Percentiles rank a stretch among this genome's conserved stretches.
Evolutionary conservation across 2,329 filamentous ascomycete genomes (phyloP).

Genomic region (Penicillium sp.): DNA sequence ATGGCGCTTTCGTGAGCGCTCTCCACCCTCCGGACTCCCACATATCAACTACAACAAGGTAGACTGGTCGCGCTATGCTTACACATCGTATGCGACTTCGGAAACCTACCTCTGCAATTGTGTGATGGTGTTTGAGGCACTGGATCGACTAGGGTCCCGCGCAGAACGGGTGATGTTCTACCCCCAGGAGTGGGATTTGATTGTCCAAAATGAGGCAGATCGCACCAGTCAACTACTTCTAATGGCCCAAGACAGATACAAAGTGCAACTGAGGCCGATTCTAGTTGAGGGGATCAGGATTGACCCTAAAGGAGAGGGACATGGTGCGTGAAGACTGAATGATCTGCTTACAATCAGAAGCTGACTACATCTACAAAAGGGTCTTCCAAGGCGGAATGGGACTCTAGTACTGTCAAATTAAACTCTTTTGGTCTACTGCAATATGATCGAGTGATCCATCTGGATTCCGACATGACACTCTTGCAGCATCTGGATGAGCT

Average conservation of each 20-base stretch:
- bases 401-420: conserved; percentile 66
- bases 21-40: conserved; percentile 18
- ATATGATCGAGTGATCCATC: conserved; percentile 58
- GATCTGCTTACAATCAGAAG: not conserved
- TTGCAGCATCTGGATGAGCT: conserved; percentile 68
- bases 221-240: conserved; percentile 48
- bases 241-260: conserved; percentile 51
- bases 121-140: conserved; percentile 43
- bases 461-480: conserved; percentile 66
- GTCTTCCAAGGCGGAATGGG: conserved; percentile 54
- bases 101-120: conserved; percentile 45
- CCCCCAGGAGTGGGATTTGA: conserved; percentile 41
- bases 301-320: conserved; percentile 8
- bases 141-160: conserved; percentile 40
- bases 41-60: conserved; percentile 35
- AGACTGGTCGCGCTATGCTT: conserved; percentile 46
- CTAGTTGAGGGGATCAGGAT: conserved; percentile 36
- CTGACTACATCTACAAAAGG: not conserved
- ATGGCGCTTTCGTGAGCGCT: conserved; percentile 22
- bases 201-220: conserved; percentile 29
- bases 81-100: conserved; percentile 44
- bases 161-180: conserved; percentile 44
- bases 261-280: conserved; percentile 52
- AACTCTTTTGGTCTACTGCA: conserved; percentile 67
- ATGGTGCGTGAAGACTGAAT: conserved; percentile 19